phyloP scores from a whole-genome alignment of 2,329 filamentous ascomycete genomes.

The Macrophomina phaseolina region DNA sequence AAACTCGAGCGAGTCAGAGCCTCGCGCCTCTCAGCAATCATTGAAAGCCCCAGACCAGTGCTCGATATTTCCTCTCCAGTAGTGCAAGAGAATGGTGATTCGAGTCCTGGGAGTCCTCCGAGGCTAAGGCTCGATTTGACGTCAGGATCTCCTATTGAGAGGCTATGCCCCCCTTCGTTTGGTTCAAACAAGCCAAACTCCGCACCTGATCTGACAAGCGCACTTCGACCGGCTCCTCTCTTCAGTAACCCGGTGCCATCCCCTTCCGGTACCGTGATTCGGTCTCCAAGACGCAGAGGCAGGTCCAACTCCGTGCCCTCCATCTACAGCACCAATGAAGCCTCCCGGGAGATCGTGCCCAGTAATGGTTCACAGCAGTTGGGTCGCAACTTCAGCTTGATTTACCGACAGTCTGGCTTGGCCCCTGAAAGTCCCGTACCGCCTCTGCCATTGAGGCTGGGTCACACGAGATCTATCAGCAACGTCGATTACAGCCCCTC shows the following conservation, averaged over 20 bases:
- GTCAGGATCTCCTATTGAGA: not conserved
- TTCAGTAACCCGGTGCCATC: not conserved
- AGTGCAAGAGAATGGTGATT: not conserved
- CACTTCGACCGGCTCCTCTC: not conserved
- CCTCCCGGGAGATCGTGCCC: conserved; percentile 29
- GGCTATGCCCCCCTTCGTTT: conserved; percentile 3
- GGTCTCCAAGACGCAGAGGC: conserved; percentile 15
- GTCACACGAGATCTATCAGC: conserved; percentile 33
- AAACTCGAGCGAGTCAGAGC: conserved; percentile 22
- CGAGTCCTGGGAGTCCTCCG: not conserved
- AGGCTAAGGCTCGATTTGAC: not conserved
- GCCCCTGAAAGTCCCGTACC: conserved; percentile 51
- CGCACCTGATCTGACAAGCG: conserved; percentile 13
- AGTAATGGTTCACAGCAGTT: conserved; percentile 29
- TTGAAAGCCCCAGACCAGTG: conserved; percentile 23
- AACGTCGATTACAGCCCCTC: conserved; percentile 42
- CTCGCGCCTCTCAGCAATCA: conserved; percentile 34
- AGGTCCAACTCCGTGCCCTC: conserved; percentile 26
- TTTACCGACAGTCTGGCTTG: conserved; percentile 36
- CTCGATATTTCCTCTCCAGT: not conserved
- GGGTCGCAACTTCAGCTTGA: conserved; percentile 32
- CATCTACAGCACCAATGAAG: conserved; percentile 2
- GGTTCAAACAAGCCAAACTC: conserved; percentile 16
- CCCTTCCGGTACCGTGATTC: conserved; percentile 10
- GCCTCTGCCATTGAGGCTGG: conserved; percentile 47